A percentile compares a stretch with the other conserved stretches of the same genome.
Evolutionary conservation across 78 protist species (phyloP).

Genomic region (Dictyostelium capitatum): DNA sequence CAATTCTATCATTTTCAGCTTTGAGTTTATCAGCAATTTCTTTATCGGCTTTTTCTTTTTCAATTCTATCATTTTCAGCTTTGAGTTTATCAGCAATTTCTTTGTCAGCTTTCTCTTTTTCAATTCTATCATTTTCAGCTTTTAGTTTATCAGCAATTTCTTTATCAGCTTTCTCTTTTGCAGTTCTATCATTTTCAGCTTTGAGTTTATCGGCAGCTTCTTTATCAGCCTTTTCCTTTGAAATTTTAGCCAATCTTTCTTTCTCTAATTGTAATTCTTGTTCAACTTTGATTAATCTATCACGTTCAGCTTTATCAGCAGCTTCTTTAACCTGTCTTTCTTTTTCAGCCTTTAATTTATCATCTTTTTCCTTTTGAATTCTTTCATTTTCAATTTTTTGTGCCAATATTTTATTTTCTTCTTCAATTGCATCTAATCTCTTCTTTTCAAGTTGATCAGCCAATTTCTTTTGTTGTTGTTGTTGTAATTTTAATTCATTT

Average conservation of each 20-base stretch:
- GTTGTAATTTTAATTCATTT: neutral
- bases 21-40: neutral
- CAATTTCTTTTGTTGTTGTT: slow-evolving; percentile 4
- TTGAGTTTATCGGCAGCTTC: too few species aligned
- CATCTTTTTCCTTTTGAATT: neutral
- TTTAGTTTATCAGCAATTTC: neutral
- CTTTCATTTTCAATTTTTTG: slow-evolving; percentile 9
- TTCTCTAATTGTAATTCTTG: neutral
- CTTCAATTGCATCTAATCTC: neutral
- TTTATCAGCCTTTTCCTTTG: neutral
- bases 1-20: neutral
- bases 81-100: neutral
- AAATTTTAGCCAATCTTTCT: slow-evolving; percentile 24
- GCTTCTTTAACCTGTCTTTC: slow-evolving; percentile 20
- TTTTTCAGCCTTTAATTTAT: neutral
- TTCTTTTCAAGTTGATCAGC: slow-evolving; percentile 8
- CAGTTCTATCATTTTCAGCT: slow-evolving; percentile 25
- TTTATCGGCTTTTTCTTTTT: neutral
- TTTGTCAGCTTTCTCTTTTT: slow-evolving; percentile 6
- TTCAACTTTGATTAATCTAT: too few species aligned
- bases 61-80: too few species aligned
- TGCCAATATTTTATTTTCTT: slow-evolving; percentile 5
- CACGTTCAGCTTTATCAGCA: neutral
- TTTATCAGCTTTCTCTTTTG: slow-evolving; percentile 1
- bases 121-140: neutral